A percentile compares a stretch with the other conserved stretches of the same genome.
Conservation (phyloP, 2,329 filamentous ascomycete genomes). For the Neofusicoccum kwambonambiense region DNA sequence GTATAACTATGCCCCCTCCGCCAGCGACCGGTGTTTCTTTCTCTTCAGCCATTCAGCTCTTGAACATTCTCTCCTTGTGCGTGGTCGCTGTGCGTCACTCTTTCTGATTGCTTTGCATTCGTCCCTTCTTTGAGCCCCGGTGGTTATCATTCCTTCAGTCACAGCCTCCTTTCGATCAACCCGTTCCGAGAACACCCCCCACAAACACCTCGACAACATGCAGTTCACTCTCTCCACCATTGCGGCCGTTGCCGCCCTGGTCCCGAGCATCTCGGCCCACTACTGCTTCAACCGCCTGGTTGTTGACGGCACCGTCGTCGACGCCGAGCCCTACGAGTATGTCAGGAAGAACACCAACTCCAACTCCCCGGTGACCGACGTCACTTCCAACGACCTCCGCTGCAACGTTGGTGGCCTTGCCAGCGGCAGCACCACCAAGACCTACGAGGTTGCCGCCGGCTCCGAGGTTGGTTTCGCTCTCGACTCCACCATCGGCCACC, state of each 20-base stretch:
- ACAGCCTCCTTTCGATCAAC: conserved; percentile 7
- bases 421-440: conserved; percentile 33
- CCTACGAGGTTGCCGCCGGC: conserved; percentile 43
- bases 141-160: conserved; percentile 12
- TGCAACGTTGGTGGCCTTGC: conserved; percentile 36
- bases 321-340: conserved; percentile 22
- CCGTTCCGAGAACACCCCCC: background rate
- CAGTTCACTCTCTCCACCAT: conserved; percentile 31
- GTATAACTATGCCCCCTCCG: conserved; percentile 1
- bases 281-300: conserved; percentile 40
- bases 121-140: conserved; percentile 16
- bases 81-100: conserved; percentile 19
- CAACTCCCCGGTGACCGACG: conserved; percentile 29
- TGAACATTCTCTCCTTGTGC: background rate
- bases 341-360: conserved; percentile 28
- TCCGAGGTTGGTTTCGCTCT: conserved; percentile 47
- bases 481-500: conserved; percentile 48
- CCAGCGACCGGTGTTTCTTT: background rate
- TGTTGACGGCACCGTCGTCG: conserved; percentile 33
- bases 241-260: conserved; percentile 22
- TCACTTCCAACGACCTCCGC: conserved; percentile 34
- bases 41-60: conserved; percentile 4
- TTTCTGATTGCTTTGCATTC: conserved; percentile 9
- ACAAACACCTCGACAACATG: conserved; percentile 24
- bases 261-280: conserved; percentile 30